Evolutionary conservation across 2,329 filamentous ascomycete species (phyloP).

Genomic region (Leptographium radiaticola): DNA sequence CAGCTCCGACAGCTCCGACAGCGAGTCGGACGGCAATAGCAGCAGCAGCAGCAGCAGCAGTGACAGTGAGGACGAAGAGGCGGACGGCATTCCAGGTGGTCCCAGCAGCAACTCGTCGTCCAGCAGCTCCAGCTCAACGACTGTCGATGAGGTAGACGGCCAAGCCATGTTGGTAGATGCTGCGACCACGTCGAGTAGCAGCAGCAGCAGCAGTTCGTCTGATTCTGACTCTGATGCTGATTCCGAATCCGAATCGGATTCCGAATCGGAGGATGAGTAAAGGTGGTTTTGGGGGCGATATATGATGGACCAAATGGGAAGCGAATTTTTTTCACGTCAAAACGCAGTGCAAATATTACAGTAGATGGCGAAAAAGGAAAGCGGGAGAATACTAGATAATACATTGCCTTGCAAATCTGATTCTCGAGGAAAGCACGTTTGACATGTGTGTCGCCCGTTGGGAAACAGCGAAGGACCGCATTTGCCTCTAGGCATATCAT

Average conservation of each 20-base stretch:
- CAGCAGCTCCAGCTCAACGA: neutral
- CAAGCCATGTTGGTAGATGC: constrained; percentile 10
- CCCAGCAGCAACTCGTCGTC: neutral
- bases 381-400: no score
- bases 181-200: constrained; percentile 4
- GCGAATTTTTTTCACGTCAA: no score
- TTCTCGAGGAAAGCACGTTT: neutral
- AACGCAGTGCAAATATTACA: no score
- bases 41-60: constrained; percentile 10
- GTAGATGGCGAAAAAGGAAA: no score
- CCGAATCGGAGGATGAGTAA: neutral
- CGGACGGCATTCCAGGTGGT: constrained; percentile 8
- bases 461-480: no score
- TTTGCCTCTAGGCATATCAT: neutral
- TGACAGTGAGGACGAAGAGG: constrained; percentile 15
- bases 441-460: neutral
- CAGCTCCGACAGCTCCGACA: constrained; percentile 20
- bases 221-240: constrained; percentile 6
- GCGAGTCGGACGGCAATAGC: constrained; percentile 13
- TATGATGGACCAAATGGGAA: no score
- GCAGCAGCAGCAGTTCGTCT: constrained; percentile 1
- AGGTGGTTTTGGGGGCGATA: neutral
- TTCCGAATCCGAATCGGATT: neutral
- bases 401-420: no score
- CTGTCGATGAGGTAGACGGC: neutral